Percentiles rank a stretch among this genome's conserved stretches.
These are phyloP conservation scores for Neonectria hederae DNA, from an alignment of 2,329 filamentous ascomycete genomes.

Conservation along the genomic window DNA sequence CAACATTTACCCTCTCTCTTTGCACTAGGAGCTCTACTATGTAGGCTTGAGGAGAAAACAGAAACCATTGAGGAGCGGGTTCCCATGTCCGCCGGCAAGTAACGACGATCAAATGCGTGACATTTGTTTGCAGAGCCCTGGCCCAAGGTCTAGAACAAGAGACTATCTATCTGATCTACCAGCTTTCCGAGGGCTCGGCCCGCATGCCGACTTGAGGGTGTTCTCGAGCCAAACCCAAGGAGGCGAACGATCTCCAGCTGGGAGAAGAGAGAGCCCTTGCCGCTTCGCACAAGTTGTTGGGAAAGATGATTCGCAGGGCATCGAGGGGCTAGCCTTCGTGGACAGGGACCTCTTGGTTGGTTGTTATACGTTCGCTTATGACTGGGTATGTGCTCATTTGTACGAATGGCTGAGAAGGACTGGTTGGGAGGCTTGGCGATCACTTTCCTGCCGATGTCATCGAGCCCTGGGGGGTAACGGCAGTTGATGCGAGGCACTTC, in stretches of 20 bases:
- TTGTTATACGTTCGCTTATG: conserved; percentile 19
- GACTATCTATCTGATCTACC: not conserved
- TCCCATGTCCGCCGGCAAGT: not conserved
- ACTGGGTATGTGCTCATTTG: conserved; percentile 6
- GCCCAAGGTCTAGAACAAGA: not conserved
- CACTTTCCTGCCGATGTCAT: conserved; percentile 7
- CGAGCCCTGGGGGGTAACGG: conserved; percentile 3
- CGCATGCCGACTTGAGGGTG: not conserved
- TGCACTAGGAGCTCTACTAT: not conserved
- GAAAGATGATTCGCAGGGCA: conserved; percentile 11
- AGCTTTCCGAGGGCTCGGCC: conserved; percentile 4
- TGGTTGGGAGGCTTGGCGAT: conserved; percentile 8
- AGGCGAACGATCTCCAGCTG: not conserved
- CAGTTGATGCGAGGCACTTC: conserved; percentile 7
- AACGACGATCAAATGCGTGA: not conserved
- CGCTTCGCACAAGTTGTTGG: not conserved
- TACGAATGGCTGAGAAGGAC: not conserved
- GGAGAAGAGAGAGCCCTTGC: conserved; percentile 1
- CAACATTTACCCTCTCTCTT: no score
- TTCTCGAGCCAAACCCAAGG: not conserved
- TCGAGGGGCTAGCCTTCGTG: not conserved
- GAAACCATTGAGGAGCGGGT: not conserved
- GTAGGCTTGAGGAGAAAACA: not conserved
- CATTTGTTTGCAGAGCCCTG: not conserved
- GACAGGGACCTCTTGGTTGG: conserved; percentile 1